Evolutionary conservation across 305 asterid species (phyloP), one percentile per base, ranked within the genome.

Genomic region (Fraxinus greggii): DNA sequence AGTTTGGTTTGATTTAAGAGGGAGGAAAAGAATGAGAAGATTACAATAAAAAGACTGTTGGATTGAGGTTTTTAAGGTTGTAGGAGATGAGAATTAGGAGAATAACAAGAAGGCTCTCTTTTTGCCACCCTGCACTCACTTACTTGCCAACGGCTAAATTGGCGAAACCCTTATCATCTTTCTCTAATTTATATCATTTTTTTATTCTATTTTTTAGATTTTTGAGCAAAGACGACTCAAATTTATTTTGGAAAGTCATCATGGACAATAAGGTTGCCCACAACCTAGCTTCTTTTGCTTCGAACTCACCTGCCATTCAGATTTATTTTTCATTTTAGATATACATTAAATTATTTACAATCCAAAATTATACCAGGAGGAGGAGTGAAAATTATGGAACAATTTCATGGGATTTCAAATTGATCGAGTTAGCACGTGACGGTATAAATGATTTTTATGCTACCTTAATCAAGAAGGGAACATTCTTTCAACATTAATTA

Each of bases 61-160:
- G 89, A 86, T 86, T 77, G 83, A 56, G 90, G 80, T 78, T 87
- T 88, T 86, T 85, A 88, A 85, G 93, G 84, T 78, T 70, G 87
- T 80, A 89, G 90, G 87, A 92, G 94, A 91, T 92, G 81, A 86
- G 93, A 90, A 89, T 89, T 93, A 91, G 93, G 97, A 92, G 90
- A 84, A 86, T 87, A 76, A 87, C 83, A 86, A 85, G 88, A 85
- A 87, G 88, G 94, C 98, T 91, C 97, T 93, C 97, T 93, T 95
- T 94, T 89, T 92, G 95, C 97, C 94, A 86, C 87, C 82, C 72
- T 76, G 84, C 85, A 84, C 93, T 85, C 89, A 78, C 89, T 87
- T 86, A 81, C 83, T 65, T 80, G 67, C 84, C 48, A 77, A 78
- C 83, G 84, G 79, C 89, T 86, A 75, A 85, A 85, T 85, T 89